phyloP scores from a whole-genome alignment of 1,284 basidiomycete genomes.

The Sporisorium exsertum region DNA sequence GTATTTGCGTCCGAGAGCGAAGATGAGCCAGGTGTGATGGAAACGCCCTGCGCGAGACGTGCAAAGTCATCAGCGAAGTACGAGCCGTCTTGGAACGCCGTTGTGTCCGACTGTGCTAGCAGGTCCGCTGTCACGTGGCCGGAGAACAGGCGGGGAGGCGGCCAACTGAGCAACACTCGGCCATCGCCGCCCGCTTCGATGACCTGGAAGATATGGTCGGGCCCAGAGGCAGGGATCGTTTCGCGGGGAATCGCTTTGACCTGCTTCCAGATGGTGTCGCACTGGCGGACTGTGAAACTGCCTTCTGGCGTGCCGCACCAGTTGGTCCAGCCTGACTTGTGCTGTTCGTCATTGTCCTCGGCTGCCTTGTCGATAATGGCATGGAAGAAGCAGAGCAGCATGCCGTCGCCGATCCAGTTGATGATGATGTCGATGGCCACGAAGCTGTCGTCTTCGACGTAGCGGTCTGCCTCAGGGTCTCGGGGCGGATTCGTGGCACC shows the following conservation, averaged over 20 bases:
- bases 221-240: constrained; percentile 46
- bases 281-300: constrained; percentile 68
- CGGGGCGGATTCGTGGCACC: constrained; percentile 70
- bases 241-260: constrained; percentile 27
- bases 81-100: constrained; percentile 72
- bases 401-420: constrained; percentile 90
- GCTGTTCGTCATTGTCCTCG: constrained; percentile 82
- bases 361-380: constrained; percentile 78
- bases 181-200: constrained; percentile 74
- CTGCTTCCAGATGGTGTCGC: constrained; percentile 49
- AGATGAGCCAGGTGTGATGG: constrained; percentile 64
- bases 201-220: constrained; percentile 82
- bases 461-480: constrained; percentile 75
- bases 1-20: constrained; percentile 79
- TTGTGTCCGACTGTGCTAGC: constrained; percentile 26
- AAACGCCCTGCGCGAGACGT: constrained; percentile 81
- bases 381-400: constrained; percentile 95
- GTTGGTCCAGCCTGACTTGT: constrained; percentile 88
- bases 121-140: constrained; percentile 11
- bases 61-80: constrained; percentile 85
- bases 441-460: constrained; percentile 81
- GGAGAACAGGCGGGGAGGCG: constrained; percentile 72
- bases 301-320: constrained; percentile 83
- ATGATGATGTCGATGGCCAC: constrained; percentile 91
- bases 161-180: constrained; percentile 84